phyloP scores from a whole-genome alignment of 345 rosid genomes.

The Aquilaria yunnanensis region DNA sequence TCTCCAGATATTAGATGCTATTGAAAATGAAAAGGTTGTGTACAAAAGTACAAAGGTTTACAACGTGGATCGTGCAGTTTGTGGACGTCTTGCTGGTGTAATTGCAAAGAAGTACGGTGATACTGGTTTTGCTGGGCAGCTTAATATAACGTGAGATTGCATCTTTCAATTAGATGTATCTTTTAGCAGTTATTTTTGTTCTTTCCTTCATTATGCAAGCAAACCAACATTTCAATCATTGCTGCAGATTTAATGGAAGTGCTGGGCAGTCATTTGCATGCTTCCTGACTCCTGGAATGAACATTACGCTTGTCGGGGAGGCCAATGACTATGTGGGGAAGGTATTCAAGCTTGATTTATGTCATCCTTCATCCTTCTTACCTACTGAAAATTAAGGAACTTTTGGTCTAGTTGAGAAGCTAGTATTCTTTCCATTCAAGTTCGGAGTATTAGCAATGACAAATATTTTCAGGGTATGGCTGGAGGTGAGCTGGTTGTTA shows the following conservation, averaged over 20 bases:
- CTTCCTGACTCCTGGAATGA: conserved; percentile 98
- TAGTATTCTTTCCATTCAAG: neutral
- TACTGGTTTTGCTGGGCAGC: conserved; percentile 97
- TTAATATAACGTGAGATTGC: conserved; percentile 76
- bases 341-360: conserved; percentile 35
- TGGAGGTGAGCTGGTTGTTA: conserved; percentile 92
- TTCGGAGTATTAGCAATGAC: neutral
- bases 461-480: conserved; percentile 77
- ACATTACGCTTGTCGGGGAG: conserved; percentile 84
- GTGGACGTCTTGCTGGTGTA: conserved; percentile 91
- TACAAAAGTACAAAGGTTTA: conserved; percentile 64
- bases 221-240: conserved; percentile 18
- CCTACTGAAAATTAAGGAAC: neutral
- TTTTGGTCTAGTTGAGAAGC: neutral
- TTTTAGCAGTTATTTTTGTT: neutral
- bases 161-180: conserved; percentile 2
- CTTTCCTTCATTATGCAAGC: conserved; percentile 1
- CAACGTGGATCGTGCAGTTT: conserved; percentile 94
- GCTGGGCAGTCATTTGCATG: conserved; percentile 98
- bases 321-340: conserved; percentile 97
- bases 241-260: conserved; percentile 77
- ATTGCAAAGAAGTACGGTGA: conserved; percentile 95
- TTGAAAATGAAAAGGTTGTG: conserved; percentile 73
- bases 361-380: neutral
- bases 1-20: conserved; percentile 68